Evolutionary conservation across 306 rosid species (phyloP), one percentile per base, ranked within the genome.

Genomic region (Medicago ruthenica): DNA sequence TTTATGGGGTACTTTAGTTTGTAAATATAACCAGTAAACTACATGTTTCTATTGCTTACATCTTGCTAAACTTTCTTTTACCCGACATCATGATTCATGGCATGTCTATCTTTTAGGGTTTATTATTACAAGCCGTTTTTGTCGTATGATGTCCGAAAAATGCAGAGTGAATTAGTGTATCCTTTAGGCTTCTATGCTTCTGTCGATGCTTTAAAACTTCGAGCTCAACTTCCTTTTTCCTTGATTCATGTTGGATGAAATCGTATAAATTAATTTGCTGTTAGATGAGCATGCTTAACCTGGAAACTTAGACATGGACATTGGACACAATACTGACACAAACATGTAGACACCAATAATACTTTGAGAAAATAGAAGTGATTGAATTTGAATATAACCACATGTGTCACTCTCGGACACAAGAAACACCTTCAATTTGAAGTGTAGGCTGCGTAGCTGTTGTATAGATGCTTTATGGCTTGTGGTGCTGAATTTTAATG

Each of bases 251-350:
- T 36, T 9, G 10, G 57, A 47, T 13, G n/a, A 34, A 17, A 36
- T 75, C 14, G 27, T 31, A 10, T 42, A 60, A 61, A 31, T 27
- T 34, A 17, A 74, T 34, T n/a, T 39, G 45, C 42, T 12, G 15
- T 53, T 14, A 40, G 21, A 54, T 66, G 57, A 54, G n/a, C 60
- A 55, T 76, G 37, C 68, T 16, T 67, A 57, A 42, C 47, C 2
- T 2, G 11, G 12, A 42, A 42, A 3, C 15, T 2, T 4, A 3
- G 16, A 14, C 53, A 4, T 1, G 4, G 16, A 14, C 53, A 4
- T 0, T 13, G 7, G 55, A 48, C 20, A 15, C 9, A 6, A 48
- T 14, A 47, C 16, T 47, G 53, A 47, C 53, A 47, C 14, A 47
- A n/a, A 45, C 17, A 14, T 13, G 17, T 47, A 48, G 17, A n/a